Percentiles rank a stretch among this genome's conserved stretches.
Conservation (phyloP, 116 monocot species). For the Thalassia testudinum region DNA sequence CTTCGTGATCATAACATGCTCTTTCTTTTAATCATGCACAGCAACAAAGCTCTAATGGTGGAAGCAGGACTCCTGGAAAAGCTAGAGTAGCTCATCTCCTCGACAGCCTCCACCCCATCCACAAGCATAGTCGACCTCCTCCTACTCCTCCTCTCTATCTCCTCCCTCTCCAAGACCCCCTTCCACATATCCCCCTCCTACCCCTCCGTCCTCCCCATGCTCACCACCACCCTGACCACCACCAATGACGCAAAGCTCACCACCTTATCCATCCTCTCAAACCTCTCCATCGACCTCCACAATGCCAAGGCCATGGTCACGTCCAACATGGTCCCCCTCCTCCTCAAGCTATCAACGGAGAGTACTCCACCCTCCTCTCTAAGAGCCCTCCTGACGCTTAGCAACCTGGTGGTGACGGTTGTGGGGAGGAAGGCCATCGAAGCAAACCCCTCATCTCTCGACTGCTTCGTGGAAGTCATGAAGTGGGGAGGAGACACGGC, state of each 20-base stretch:
- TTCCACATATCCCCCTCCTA: slow-evolving; percentile 7
- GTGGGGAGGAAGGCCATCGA: slow-evolving; percentile 21
- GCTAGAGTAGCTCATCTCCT: slow-evolving; percentile 16
- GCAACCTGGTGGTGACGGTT: slow-evolving; percentile 26
- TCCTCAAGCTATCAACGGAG: slow-evolving; percentile 10
- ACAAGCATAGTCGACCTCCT: slow-evolving; percentile 6
- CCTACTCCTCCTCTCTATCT: slow-evolving; percentile 36
- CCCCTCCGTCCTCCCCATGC: slow-evolving; percentile 26
- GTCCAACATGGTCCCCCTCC: slow-evolving; percentile 19
- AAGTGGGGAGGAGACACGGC: slow-evolving; percentile 20
- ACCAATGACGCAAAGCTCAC: slow-evolving; percentile 9
- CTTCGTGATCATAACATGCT: too few species aligned
- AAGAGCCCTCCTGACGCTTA: slow-evolving; percentile 23
- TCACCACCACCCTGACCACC: slow-evolving; percentile 17
- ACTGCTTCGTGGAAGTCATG: slow-evolving; percentile 27
- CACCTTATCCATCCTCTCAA: slow-evolving; percentile 26
- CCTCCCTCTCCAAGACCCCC: slow-evolving; percentile 30
- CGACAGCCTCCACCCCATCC: background rate
- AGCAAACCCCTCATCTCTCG: background rate
- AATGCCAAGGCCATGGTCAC: slow-evolving; percentile 31
- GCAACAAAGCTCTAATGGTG: slow-evolving; percentile 59
- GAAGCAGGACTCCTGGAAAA: slow-evolving; percentile 45
- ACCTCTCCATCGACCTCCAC: slow-evolving; percentile 49
- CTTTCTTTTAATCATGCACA: too few species aligned
- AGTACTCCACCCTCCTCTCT: background rate